Conservation (phyloP, 140 eudicot species). For the Stevia rebaudiana region DNA sequence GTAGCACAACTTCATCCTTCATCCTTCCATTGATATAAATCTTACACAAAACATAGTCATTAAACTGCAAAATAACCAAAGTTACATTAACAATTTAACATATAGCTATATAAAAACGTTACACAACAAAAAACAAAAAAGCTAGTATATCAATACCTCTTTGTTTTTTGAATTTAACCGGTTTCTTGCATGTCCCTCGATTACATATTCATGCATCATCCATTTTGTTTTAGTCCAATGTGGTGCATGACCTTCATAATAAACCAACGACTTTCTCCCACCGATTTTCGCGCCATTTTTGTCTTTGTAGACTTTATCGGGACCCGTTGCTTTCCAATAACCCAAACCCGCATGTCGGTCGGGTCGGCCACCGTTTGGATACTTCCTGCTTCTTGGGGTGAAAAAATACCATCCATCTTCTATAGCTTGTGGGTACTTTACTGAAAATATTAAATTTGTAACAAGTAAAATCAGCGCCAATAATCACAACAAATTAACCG, state of each 20-base stretch:
- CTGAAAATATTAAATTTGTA: neutral
- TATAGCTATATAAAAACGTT: no score
- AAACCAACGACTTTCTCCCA: conserved; percentile 10
- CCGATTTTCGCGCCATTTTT: neutral
- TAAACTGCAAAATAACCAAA: conserved; percentile 17
- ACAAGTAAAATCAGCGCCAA: neutral
- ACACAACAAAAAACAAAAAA: no score
- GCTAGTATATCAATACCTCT: conserved; percentile 1
- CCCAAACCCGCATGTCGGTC: conserved; percentile 11
- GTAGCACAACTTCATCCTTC: neutral
- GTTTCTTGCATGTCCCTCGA: neutral
- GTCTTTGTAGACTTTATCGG: neutral
- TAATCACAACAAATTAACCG: neutral
- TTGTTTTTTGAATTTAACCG: neutral
- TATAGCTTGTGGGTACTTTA: conserved; percentile 10
- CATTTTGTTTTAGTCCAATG: conserved; percentile 11
- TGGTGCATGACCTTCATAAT: conserved; percentile 19
- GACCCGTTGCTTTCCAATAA: conserved; percentile 25
- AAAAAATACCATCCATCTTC: conserved; percentile 22
- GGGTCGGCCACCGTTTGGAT: conserved; percentile 10
- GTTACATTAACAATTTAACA: conserved; percentile 12
- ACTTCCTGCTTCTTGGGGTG: conserved; percentile 21
- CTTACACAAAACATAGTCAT: conserved; percentile 22
- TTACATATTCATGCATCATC: conserved; percentile 25
- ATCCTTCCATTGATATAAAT: neutral